Base-by-base conservation (phyloP, 768 basidiomycete species). In the Gautieria morchelliformis region DNA sequence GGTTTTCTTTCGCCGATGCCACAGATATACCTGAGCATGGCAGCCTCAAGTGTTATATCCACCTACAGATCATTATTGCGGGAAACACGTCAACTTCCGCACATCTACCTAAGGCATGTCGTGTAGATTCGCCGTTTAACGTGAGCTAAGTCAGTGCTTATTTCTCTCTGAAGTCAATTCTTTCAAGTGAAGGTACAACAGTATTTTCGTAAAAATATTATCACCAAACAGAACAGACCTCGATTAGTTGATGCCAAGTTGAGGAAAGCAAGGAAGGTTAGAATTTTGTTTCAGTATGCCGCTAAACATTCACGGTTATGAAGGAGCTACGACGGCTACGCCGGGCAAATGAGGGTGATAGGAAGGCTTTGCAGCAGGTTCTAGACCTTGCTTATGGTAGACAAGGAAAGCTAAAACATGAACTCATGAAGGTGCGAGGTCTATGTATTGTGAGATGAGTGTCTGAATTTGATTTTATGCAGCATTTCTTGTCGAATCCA, bases 351-450 rank as follows among this genome's bases (percentile, higher is more conserved):
- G 60, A 63, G 4, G 79, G 83, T 4, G 64, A 76, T 39, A 61
- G 63, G 48, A 66, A 72, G 56, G 78, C 81, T 33, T 84, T 87
- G 62, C 71, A 72, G 30, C 75, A 77, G 61, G 63, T 89, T 30
- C 71, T 92, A 17, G 78, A 84, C 61, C 63, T 83, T 30, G 89
- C 89, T 27, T 92, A 89, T 68, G 89, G 88, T 32, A 75, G 89
- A 58, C 81, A 79, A 62, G 89, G 89, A 22, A 84, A 78, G 64
- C 68, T 92, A 15, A 80, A 75, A 63, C 78, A 79, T 70, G 85
- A 89, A 63, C 67, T 90, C 44, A 71, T 89, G 68, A 67, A 83
- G 72, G 89, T 88, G 62, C 27, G 63, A 41, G 24, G 20, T 56
- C 52, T n/a, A 17, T 40, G 27, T 46, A 20, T 47, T 48, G 35